Percentiles rank a stretch among this genome's conserved stretches.
Conservation (phyloP, 768 basidiomycete genomes). For the Baorangia bicolor region DNA sequence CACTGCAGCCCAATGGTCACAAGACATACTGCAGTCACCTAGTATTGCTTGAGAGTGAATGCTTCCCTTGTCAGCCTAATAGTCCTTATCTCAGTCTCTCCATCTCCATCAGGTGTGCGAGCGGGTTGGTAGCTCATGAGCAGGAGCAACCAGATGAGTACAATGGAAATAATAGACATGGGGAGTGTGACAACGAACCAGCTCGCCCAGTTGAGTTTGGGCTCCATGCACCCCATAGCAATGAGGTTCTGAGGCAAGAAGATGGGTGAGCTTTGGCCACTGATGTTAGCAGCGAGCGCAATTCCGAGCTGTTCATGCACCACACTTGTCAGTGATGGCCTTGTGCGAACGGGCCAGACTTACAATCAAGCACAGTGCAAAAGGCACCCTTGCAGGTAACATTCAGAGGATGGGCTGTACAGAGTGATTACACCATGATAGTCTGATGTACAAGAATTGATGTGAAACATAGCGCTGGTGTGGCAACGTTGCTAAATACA, state of each 20-base stretch:
- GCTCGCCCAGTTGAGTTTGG: conserved; percentile 78
- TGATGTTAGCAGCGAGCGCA: conserved; percentile 97
- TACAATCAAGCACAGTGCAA: conserved; percentile 90
- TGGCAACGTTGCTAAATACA: conserved; percentile 82
- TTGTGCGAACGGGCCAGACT: conserved; percentile 30
- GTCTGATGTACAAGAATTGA: conserved; percentile 73
- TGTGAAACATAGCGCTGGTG: conserved; percentile 97
- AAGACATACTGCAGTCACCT: conserved; percentile 81
- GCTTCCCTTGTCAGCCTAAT: conserved; percentile 81
- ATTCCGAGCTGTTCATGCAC: conserved; percentile 71
- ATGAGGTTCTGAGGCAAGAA: conserved; percentile 98
- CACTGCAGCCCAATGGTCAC: conserved; percentile 91
- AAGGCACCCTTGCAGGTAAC: conserved; percentile 80
- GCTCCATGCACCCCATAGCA: conserved; percentile 84
- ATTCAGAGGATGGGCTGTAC: conserved; percentile 88
- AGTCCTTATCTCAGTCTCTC: conserved; percentile 77
- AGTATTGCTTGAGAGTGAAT: conserved; percentile 86
- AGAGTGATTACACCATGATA: background rate
- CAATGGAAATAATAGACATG: conserved; percentile 79
- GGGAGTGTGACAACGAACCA: conserved; percentile 98
- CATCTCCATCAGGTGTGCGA: conserved; percentile 70
- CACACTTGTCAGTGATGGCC: background rate
- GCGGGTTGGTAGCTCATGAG: conserved; percentile 78
- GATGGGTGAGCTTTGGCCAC: conserved; percentile 95
- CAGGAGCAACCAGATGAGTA: conserved; percentile 91